phyloP scores from a whole-genome alignment of 345 rosid genomes.

The Nasturtium officinale region DNA sequence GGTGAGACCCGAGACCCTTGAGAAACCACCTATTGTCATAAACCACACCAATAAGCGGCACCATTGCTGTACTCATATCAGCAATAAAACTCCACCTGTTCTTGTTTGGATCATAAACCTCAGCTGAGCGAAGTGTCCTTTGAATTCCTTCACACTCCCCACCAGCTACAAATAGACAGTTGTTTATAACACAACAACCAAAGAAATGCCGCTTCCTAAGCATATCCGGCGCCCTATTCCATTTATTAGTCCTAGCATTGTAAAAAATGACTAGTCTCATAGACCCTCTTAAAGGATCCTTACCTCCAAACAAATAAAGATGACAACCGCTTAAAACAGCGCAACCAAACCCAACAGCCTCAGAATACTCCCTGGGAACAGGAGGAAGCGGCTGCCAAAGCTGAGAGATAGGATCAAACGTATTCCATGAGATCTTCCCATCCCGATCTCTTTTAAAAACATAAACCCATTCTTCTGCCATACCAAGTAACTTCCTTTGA shows the following conservation, averaged over 20 bases:
- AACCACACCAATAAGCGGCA: conserved; percentile 89
- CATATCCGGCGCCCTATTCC: conserved; percentile 97
- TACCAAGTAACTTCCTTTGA: conserved; percentile 72
- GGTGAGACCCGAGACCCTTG: conserved; percentile 86
- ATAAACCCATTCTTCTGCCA: conserved; percentile 96
- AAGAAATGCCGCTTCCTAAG: conserved; percentile 93
- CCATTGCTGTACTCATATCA: conserved; percentile 99
- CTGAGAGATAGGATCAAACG: conserved; percentile 80
- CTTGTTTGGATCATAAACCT: conserved; percentile 90
- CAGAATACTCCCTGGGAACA: conserved; percentile 88
- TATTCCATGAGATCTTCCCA: conserved; percentile 91
- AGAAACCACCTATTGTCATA: conserved; percentile 90
- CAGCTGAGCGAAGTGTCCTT: conserved; percentile 91
- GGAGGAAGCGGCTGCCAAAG: conserved; percentile 97
- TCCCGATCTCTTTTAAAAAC: conserved; percentile 90
- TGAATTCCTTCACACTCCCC: conserved; percentile 97
- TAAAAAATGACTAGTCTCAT: conserved; percentile 87
- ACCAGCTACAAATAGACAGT: conserved; percentile 94
- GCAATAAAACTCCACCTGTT: conserved; percentile 83
- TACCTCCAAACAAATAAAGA: conserved; percentile 93
- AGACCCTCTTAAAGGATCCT: conserved; percentile 87
- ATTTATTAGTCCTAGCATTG: conserved; percentile 89
- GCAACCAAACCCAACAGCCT: conserved; percentile 93
- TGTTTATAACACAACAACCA: conserved; percentile 92
- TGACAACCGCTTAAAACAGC: conserved; percentile 93